Evolutionary conservation across 192 early-diverging fungal species (phyloP), one percentile per base, ranked within the genome.

Genomic region (Chytriomyces sp.): DNA sequence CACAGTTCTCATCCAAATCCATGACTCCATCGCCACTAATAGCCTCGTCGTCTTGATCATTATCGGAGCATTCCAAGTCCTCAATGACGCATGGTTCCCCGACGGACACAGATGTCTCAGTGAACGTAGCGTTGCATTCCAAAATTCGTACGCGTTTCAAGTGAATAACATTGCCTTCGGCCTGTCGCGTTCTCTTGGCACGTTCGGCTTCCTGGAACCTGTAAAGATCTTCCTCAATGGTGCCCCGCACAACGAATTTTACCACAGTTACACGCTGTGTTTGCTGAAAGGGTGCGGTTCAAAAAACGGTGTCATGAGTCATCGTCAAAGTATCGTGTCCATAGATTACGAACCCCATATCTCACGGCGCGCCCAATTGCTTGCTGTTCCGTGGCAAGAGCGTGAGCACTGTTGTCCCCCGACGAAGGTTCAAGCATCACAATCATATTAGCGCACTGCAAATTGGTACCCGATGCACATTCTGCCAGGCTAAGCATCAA

Each of bases 221-320:
- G 38, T 68, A 68, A 32, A 68, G 28, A n/a, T 68, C 65, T 54
- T 68, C 65, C 28, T 68, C 65, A 68, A 68, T 68, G 7, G 65
- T 68, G 14, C 52, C 65, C 32, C n/a, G 10, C 5, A 68, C 65
- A n/a, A 68, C 38, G 37, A 68, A 68, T 49, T 68, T 68, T 19
- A 26, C 52, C 1, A 68, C 65, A 8, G 22, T 10, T 55, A 68
- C 65, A 22, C 34, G 52, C 7, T 55, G n/a, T 5, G 65, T 68
- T 56, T 68, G 65, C 65, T 68, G 52, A 37, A n/a, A 10, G 28
- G 12, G 19, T 37, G 59, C 0, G 36, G 65, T 25, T 14, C 40
- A 64, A 22, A 30, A n/a, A 6, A 12, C 5, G 31, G 28, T 33
- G 39, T 37, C 44, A n/a, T 8, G n/a, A 17, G 10, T 22, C 14